phyloP scores from a whole-genome alignment of 2,329 filamentous ascomycete genomes.

The Elsinoe perseae region DNA sequence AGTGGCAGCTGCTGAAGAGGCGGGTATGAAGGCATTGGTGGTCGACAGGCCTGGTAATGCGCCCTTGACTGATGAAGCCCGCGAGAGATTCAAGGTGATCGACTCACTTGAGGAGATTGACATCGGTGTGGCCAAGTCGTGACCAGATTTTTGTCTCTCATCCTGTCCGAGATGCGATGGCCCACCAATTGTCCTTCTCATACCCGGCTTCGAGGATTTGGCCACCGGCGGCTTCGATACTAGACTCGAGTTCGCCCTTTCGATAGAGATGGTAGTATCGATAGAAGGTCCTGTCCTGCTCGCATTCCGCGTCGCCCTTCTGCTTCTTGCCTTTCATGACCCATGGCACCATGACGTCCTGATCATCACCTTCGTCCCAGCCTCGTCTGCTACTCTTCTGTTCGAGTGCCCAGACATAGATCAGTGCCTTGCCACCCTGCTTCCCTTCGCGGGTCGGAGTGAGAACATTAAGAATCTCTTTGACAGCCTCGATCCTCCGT shows the following conservation, averaged over 20 bases:
- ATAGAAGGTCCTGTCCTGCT: conserved; percentile 58
- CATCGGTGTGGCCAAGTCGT: conserved; percentile 1
- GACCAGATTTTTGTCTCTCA: background rate
- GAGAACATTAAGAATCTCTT: conserved; percentile 61
- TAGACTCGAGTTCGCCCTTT: conserved; percentile 75
- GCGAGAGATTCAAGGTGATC: conserved; percentile 23
- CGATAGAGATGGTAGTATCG: conserved; percentile 92
- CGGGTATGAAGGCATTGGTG: conserved; percentile 37
- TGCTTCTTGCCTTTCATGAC: conserved; percentile 50
- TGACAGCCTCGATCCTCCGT: conserved; percentile 65
- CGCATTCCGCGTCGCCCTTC: conserved; percentile 22
- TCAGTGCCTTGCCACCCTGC: conserved; percentile 57
- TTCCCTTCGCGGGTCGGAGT: conserved; percentile 22
- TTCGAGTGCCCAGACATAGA: conserved; percentile 95
- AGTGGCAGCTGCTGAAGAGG: conserved; percentile 38
- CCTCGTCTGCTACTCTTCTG: conserved; percentile 78
- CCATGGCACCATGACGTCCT: conserved; percentile 96
- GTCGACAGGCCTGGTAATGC: conserved; percentile 62
- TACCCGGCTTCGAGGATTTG: conserved; percentile 72
- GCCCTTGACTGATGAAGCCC: conserved; percentile 47
- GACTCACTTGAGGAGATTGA: conserved; percentile 22
- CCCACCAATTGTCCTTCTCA: conserved; percentile 99
- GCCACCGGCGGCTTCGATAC: conserved; percentile 68
- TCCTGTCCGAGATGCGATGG: conserved; percentile 42
- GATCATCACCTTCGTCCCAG: conserved; percentile 74